Evolutionary conservation across 176 grass and related monocot genomes (phyloP).

Genomic region (Zoysia pacifica): DNA sequence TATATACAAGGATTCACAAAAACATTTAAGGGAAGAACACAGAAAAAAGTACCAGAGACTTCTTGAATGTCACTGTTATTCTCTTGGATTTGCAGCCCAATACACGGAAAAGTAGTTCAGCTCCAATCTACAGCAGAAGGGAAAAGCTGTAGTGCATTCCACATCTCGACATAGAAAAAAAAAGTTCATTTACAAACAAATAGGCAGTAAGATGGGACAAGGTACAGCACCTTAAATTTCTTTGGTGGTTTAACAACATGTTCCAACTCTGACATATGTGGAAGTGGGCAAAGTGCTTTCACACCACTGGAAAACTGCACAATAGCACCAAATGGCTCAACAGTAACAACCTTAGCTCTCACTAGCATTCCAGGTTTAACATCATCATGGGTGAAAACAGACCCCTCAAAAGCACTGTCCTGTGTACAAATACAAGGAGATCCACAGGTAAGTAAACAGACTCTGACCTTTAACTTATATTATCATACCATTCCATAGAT

Average conservation of each 20-base stretch:
- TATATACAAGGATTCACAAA: slow-evolving; percentile 1
- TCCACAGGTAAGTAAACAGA: slow-evolving; percentile 15
- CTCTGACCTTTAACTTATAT: background rate
- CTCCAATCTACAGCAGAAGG: slow-evolving; percentile 64
- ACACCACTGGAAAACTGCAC: slow-evolving; percentile 92
- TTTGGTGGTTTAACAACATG: slow-evolving; percentile 81
- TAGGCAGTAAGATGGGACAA: slow-evolving; percentile 11
- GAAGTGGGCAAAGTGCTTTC: slow-evolving; percentile 91
- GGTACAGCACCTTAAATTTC: slow-evolving; percentile 83
- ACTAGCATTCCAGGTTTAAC: slow-evolving; percentile 95
- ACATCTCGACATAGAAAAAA: slow-evolving; percentile 18
- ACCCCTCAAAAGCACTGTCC: slow-evolving; percentile 96
- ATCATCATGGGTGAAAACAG: slow-evolving; percentile 98
- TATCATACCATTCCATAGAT: background rate
- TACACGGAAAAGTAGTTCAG: slow-evolving; percentile 85
- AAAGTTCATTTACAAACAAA: slow-evolving; percentile 5
- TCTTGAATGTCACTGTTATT: slow-evolving; percentile 96
- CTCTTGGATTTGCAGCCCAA: slow-evolving; percentile 96
- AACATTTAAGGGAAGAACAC: slow-evolving; percentile 5
- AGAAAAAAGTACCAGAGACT: slow-evolving; percentile 69
- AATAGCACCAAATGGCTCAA: slow-evolving; percentile 73
- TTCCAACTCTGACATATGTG: slow-evolving; percentile 92
- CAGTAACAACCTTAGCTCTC: slow-evolving; percentile 76
- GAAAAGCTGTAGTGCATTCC: slow-evolving; percentile 23
- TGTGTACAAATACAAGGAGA: slow-evolving; percentile 45